These are phyloP conservation scores for Gastrolobium villosum DNA, from an alignment of 306 rosid species.

Conservation along the genomic window DNA sequence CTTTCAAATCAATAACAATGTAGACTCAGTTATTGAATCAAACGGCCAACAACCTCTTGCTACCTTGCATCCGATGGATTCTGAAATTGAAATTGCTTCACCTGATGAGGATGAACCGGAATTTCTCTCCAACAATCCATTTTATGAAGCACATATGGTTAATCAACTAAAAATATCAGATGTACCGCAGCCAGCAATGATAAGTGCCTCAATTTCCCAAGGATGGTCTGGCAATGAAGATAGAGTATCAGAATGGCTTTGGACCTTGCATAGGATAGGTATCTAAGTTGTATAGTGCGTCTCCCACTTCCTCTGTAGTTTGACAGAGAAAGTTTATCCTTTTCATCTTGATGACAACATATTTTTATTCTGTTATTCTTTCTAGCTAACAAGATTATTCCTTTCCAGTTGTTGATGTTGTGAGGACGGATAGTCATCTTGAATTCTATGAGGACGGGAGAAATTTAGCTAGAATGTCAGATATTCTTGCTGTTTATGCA, in stretches of 20 bases:
- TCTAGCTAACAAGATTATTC: conserved; percentile 48
- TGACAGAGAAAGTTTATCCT: conserved; percentile 33
- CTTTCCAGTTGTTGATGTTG: conserved; percentile 90
- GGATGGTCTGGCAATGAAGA: conserved; percentile 62
- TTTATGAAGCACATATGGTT: conserved; percentile 56
- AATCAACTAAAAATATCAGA: conserved; percentile 77
- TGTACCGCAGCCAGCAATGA: conserved; percentile 64
- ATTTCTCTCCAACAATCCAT: conserved; percentile 47
- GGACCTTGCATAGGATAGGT: conserved; percentile 97
- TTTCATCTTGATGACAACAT: conserved; percentile 14
- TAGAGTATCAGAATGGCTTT: conserved; percentile 92
- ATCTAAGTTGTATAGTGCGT: conserved; percentile 35
- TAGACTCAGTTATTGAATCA: conserved; percentile 75
- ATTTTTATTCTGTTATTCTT: conserved; percentile 38
- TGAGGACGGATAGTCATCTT: conserved; percentile 95
- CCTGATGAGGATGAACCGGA: conserved; percentile 61
- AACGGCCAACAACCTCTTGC: conserved; percentile 57
- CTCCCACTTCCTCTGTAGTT: conserved; percentile 30
- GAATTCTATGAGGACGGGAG: conserved; percentile 85
- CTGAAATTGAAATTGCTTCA: conserved; percentile 70
- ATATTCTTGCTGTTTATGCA: conserved; percentile 97
- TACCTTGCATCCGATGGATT: conserved; percentile 52
- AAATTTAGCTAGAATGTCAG: conserved; percentile 98
- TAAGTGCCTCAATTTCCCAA: conserved; percentile 58
- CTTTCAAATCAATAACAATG: conserved; percentile 78